A percentile compares a stretch with the other conserved stretches of the same genome.
phyloP scores from a whole-genome alignment of 169 alveolate genomes.

The Plasmodium vivax region DNA sequence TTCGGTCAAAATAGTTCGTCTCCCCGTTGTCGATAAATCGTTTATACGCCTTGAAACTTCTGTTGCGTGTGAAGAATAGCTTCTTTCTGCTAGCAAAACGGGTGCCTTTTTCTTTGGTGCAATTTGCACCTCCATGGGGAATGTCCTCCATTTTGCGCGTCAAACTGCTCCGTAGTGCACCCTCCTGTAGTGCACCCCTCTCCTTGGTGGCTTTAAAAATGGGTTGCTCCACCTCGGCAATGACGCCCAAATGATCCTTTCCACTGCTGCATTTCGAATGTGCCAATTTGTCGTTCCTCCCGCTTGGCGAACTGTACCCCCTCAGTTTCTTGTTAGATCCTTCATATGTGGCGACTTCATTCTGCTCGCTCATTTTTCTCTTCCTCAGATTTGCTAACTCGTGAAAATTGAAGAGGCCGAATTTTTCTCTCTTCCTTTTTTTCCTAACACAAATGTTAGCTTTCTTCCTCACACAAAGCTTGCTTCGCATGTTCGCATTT shows the following conservation, averaged over 20 bases:
- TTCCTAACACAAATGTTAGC: background rate
- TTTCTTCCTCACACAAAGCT: constrained; percentile 2
- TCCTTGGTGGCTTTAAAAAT: background rate
- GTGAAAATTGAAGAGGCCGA: constrained; percentile 22
- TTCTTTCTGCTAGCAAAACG: background rate
- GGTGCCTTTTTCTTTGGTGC: background rate
- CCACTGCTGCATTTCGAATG: background rate
- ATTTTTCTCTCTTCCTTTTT: background rate
- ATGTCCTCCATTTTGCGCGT: background rate
- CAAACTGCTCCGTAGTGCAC: background rate
- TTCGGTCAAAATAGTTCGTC: constrained; percentile 3
- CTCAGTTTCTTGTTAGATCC: background rate
- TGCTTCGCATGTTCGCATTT: background rate
- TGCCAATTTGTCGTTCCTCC: background rate
- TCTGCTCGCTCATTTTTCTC: background rate
- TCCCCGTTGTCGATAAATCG: constrained; percentile 9
- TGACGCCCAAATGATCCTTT: background rate
- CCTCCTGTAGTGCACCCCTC: background rate
- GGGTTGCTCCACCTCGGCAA: background rate
- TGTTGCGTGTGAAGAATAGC: background rate
- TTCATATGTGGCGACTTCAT: background rate
- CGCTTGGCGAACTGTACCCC: background rate
- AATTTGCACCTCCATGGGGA: background rate
- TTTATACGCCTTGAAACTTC: background rate
- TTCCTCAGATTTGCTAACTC: constrained; percentile 4